phyloP scores from a whole-genome alignment of 768 basidiomycete species.

The Tricholoma terreum region DNA sequence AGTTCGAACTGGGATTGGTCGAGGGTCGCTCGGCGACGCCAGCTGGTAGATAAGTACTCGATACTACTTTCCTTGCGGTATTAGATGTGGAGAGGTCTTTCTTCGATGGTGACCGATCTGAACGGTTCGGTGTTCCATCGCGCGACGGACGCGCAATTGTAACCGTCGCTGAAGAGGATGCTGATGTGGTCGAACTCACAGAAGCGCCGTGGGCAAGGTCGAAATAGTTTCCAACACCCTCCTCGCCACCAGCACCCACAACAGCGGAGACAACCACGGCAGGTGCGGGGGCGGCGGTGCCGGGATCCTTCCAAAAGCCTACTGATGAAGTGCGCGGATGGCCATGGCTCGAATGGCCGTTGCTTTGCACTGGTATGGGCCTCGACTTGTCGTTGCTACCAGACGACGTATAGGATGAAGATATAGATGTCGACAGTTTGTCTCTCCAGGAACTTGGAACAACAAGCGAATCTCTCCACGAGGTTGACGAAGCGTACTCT shows the following conservation, averaged over 20 bases:
- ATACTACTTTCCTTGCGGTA: constrained; percentile 23
- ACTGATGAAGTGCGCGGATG: constrained; percentile 38
- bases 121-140: constrained; percentile 31
- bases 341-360: constrained; percentile 22
- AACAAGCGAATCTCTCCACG: constrained; percentile 34
- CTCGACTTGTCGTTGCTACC: constrained; percentile 32
- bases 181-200: constrained; percentile 24
- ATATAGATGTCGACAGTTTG: constrained; percentile 30
- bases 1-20: constrained; percentile 6
- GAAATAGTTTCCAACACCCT: constrained; percentile 33
- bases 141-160: constrained; percentile 42
- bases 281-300: constrained; percentile 49
- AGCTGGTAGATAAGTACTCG: constrained; percentile 18
- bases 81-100: constrained; percentile 23
- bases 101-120: constrained; percentile 11
- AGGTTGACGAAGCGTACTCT: constrained; percentile 32
- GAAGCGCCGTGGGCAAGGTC: constrained; percentile 29
- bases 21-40: constrained; percentile 12
- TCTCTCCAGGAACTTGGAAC: constrained; percentile 39
- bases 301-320: constrained; percentile 51
- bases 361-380: constrained; percentile 21
- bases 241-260: constrained; percentile 41
- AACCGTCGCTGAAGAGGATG: constrained; percentile 39
- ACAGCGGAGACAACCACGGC: constrained; percentile 51
- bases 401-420: constrained; percentile 38